Percentiles rank a stretch among this genome's conserved stretches.
phyloP scores from a whole-genome alignment of 2,329 filamentous ascomycete species.

The Xylariaceae sp. region DNA sequence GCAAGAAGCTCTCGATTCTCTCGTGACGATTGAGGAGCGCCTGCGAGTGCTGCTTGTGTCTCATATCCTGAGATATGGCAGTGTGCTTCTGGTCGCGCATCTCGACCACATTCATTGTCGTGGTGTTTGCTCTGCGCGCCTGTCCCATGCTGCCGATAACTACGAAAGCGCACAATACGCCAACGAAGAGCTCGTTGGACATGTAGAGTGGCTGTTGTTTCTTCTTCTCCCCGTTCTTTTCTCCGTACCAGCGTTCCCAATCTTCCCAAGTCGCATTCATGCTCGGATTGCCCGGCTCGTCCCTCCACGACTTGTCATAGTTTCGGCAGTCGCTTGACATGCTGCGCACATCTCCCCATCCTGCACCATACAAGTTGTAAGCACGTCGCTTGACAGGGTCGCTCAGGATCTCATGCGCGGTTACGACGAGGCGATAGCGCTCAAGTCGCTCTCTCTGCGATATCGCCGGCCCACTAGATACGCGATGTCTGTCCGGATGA shows the following conservation, averaged over 20 bases:
- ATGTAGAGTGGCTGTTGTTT: constrained; percentile 58
- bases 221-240: constrained; percentile 39
- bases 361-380: constrained; percentile 78
- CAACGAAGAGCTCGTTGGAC: constrained; percentile 74
- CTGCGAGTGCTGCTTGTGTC: constrained; percentile 47
- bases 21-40: constrained; percentile 54
- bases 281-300: constrained; percentile 43
- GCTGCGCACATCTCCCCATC: constrained; percentile 66
- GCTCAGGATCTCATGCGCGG: constrained; percentile 83
- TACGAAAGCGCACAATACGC: constrained; percentile 66
- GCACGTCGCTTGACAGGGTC: constrained; percentile 72
- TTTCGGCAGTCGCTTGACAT: constrained; percentile 33
- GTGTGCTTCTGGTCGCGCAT: constrained; percentile 62
- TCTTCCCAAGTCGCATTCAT: constrained; percentile 96
- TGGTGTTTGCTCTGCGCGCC: constrained; percentile 61
- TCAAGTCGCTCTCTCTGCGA: constrained; percentile 67
- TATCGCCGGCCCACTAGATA: constrained; percentile 39
- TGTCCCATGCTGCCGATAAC: constrained; percentile 69
- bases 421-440: constrained; percentile 82
- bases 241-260: constrained; percentile 77
- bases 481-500: constrained; percentile 71
- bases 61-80: constrained; percentile 59
- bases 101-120: constrained; percentile 60
- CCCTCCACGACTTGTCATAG: constrained; percentile 45
- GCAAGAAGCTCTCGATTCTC: constrained; percentile 73